Conservation (phyloP, 768 basidiomycete genomes). For the Tremella yokohamensis region DNA sequence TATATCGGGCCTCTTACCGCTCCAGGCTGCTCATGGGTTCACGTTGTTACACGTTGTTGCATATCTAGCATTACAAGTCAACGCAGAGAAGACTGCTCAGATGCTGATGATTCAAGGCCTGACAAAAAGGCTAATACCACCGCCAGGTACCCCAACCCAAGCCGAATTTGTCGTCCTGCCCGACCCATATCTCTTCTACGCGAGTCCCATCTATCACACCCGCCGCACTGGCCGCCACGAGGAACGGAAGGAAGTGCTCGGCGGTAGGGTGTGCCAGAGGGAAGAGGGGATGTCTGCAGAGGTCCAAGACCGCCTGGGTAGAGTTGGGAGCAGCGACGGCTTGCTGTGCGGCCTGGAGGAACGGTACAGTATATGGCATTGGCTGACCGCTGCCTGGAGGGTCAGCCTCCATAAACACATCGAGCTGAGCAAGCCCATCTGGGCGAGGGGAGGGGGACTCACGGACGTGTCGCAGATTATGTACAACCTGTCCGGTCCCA, state of each 20-base stretch:
- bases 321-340: conserved; percentile 22
- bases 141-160: conserved; percentile 45
- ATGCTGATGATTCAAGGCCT: no score
- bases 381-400: conserved; percentile 22
- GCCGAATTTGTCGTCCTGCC: conserved; percentile 15
- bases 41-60: no score
- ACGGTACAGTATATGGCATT: conserved; percentile 28
- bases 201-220: conserved; percentile 48
- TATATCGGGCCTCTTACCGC: no score
- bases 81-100: no score
- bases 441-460: no score
- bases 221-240: conserved; percentile 71
- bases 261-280: conserved; percentile 67
- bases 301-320: conserved; percentile 30
- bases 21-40: no score
- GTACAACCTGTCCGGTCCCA: conserved; percentile 43
- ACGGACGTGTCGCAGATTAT: conserved; percentile 45
- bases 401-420: no score
- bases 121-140: conserved; percentile 21
- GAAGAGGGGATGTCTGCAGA: conserved; percentile 64
- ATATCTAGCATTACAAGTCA: no score
- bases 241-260: conserved; percentile 77
- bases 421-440: no score
- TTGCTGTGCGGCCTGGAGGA: conserved; percentile 12
- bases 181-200: conserved; percentile 29